Evolutionary conservation across 371 early-diverging fungal genomes (phyloP).

Genomic region (Haplosporangium sp.): DNA sequence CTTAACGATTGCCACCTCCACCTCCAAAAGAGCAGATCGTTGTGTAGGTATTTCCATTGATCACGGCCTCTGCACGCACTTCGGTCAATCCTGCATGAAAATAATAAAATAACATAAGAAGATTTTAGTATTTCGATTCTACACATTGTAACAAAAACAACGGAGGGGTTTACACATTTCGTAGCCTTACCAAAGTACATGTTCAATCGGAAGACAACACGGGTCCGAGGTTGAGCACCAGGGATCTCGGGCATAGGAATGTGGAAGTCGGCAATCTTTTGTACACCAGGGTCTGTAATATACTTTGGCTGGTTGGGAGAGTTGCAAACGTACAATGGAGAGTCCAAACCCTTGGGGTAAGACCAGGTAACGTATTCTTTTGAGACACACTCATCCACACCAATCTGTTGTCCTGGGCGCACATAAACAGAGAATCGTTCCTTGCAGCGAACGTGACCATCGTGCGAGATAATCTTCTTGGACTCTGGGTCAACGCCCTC

Average conservation of each 20-base stretch:
- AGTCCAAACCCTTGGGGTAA: conserved; percentile 66
- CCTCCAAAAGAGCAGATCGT: conserved; percentile 46
- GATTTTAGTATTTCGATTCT: not conserved
- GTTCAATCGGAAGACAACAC: conserved; percentile 46
- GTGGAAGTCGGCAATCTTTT: conserved; percentile 68
- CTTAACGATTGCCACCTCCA: conserved; percentile 2
- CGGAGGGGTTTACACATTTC: not conserved
- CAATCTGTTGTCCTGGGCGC: conserved; percentile 66
- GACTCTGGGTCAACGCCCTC: conserved; percentile 64
- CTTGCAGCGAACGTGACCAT: conserved; percentile 56
- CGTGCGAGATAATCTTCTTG: conserved; percentile 58
- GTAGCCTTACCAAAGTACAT: conserved; percentile 69
- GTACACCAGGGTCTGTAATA: conserved; percentile 61
- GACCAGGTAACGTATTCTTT: conserved; percentile 64
- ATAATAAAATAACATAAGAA: not conserved
- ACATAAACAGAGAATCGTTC: conserved; percentile 72
- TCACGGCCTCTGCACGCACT: conserved; percentile 69
- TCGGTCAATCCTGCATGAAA: conserved; percentile 55
- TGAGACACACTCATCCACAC: conserved; percentile 64
- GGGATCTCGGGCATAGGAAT: conserved; percentile 70
- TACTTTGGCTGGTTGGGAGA: conserved; percentile 67
- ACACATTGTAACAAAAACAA: too few relatives aligned
- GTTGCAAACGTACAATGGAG: conserved; percentile 65
- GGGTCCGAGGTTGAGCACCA: conserved; percentile 43
- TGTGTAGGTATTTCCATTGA: conserved; percentile 62